Evolutionary conservation across 2,329 filamentous ascomycete species (phyloP), one percentile per base, ranked within the genome.

Genomic region (Lachnellula cervina): DNA sequence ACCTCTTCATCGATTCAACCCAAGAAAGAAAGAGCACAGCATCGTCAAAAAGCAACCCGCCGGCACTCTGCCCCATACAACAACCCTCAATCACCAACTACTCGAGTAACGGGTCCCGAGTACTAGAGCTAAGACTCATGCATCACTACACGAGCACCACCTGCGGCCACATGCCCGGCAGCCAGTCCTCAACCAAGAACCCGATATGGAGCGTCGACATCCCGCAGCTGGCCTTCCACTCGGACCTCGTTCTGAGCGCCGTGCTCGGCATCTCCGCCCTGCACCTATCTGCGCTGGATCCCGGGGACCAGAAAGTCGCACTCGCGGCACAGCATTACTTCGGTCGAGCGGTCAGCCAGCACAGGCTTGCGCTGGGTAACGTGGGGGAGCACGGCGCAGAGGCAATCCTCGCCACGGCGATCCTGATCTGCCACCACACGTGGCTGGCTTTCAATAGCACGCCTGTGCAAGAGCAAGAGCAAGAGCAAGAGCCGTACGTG

Each of bases 171-270:
- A 35, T 61, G 16, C 57, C 57, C 5, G 48, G 51, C 14, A 42
- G 37, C 19, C n/a, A 53, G 5, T 19, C 37, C 25, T n/a, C 38
- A 8, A 17, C 38, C 23, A 49, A 44, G 25, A 50, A 40, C 7
- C 9, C 42, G n/a, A 43, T 56, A 4, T 63, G 59, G 61, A 45
- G 48, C 7, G 44, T 55, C n/a, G 53, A 58, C 23, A 58, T 63
- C n/a, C 61, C 59, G 11, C 57, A 49, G 28, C 37, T 63, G 1
- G 55, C 55, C 16, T 63, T 63, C 35, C 17, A 52, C 11, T 60
- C 53, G 11, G 59, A 60, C 16, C 44, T 59, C 3, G 59, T 62
- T 1, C 49, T 63, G 13, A 59, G 28, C 50, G 59, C 57, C 13
- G n/a, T 63, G 5, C 40, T 62, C 5, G 55, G 51, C 16, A 51